phyloP scores from a whole-genome alignment of 2,329 filamentous ascomycete genomes.

The Verticillium tricorpus region DNA sequence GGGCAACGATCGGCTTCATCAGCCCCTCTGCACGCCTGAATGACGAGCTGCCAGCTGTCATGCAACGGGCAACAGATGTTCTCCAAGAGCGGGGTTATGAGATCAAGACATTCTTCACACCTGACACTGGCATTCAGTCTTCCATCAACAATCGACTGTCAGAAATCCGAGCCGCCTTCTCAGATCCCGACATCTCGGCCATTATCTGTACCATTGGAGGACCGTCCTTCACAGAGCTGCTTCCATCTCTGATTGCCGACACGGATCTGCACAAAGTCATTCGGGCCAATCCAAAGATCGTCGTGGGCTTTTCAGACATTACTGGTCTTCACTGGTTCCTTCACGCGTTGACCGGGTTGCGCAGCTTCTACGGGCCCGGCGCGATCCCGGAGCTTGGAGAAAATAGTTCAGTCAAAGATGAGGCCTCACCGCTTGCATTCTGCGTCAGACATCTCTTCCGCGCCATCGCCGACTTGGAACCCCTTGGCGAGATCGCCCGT shows the following conservation, averaged over 20 bases:
- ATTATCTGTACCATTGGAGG: slow-evolving; percentile 36
- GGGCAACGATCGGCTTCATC: slow-evolving; percentile 33
- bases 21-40: slow-evolving; percentile 35
- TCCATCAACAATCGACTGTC: slow-evolving; percentile 28
- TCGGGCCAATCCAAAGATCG: slow-evolving; percentile 32
- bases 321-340: slow-evolving; percentile 38
- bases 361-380: slow-evolving; percentile 39
- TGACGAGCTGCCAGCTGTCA: slow-evolving; percentile 18
- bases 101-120: slow-evolving; percentile 26
- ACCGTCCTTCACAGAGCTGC: slow-evolving; percentile 31
- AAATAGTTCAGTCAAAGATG: slow-evolving; percentile 14
- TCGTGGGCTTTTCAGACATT: slow-evolving; percentile 38
- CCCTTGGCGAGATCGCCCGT: slow-evolving; percentile 22
- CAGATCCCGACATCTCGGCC: slow-evolving; percentile 27
- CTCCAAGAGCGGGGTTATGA: slow-evolving; percentile 27
- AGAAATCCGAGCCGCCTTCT: slow-evolving; percentile 32
- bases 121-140: slow-evolving; percentile 24
- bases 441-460: slow-evolving; percentile 25
- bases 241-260: slow-evolving; percentile 31
- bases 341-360: slow-evolving; percentile 28
- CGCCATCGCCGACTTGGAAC: slow-evolving; percentile 18
- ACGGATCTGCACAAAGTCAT: slow-evolving; percentile 26
- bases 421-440: slow-evolving; percentile 23
- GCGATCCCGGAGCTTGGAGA: slow-evolving; percentile 33
- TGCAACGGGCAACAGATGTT: slow-evolving; percentile 23